Evolutionary conservation across 306 rosid species (phyloP), one percentile per base, ranked within the genome.

Genomic region (Arachis hypogaea): DNA sequence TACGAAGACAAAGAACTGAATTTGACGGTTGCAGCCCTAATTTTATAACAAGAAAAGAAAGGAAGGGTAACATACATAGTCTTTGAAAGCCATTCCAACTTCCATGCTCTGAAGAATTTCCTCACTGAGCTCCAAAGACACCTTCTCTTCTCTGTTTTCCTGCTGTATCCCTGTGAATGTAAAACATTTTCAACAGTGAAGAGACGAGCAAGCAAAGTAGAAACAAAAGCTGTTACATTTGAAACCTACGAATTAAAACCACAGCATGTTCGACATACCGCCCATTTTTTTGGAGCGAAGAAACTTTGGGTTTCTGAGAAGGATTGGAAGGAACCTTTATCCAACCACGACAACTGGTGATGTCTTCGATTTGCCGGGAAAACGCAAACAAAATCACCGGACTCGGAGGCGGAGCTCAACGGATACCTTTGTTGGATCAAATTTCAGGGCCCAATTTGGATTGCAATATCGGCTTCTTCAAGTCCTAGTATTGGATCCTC

Each of bases 81-180:
- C 98, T 83, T 90, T 86, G 81, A 94, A 94, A 40, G 93, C 82
- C 90, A 94, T 84, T 77, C 98, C 98, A 11, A 94, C 96, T 89
- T 94, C 98, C 98, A 94, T 94, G 84, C 98, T 91, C 58, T 88
- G 98, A 78, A 91, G 86, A 78, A 91, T 86, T 79, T 91, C 98
- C 83, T 94, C 96, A 6, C 91, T 94, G 49, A 91, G 88, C 78
- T 94, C 98, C 90, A 94, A 47, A 29, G 96, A 91, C 2, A 84
- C 97, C 83, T 94, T 94, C 49, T 94, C 98, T 81, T 94, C 98
- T 80, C 93, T 80, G 38, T 33, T 33, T 80, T 94, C 98, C 7
- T 77, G 50, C 78, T 72, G 91, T 7, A 78, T 79, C 76, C 96
- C 92, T 87, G 70, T 50, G 45, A 11, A 22, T 33, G 7, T 14